Evolutionary conservation across 768 basidiomycete genomes (phyloP), one percentile per base, ranked within the genome.

Genomic region (Botryobasidium botryosum): DNA sequence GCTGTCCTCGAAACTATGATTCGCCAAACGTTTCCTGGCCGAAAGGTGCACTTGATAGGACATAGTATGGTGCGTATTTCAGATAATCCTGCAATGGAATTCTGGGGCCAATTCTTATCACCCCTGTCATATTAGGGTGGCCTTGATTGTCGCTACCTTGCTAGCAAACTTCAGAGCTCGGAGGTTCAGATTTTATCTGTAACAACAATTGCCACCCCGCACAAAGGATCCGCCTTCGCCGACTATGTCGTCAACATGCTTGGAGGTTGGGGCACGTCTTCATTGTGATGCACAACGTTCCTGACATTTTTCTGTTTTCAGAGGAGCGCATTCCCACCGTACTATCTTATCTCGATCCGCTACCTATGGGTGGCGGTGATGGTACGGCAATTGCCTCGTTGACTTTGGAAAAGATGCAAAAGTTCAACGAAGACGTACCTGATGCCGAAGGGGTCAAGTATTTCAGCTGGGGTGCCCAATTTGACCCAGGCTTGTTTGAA

Each of bases 131-230:
- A 29, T 26, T 26, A 76, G 90, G 92, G 92, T 21, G 94, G 94
- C 6, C 69, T 97, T 18, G 94, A 97, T 59, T 91, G 84, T 53
- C 74, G 94, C 37, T 77, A 75, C 54, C 77, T 96, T 53, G 77
- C 90, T 20, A 83, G 90, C 1, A 76, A 87, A 35, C 70, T 96
- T 41, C 75, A 74, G 29, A 61, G 76, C 21, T 77, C 77, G 38
- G 75, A 72, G 24, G 97, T 94, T 63, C 67, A 65, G 25, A 80
- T 94, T 25, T 70, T 83, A 40, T 87, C 80, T 20, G 69, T 96
- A 46, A 97, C 92, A 2, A 96, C 91, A 7, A 86, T 99, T 57
- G 82, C 88, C 21, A 84, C 88, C 0, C 94, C 94, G 1, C 94
- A 99, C 53, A 77, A 83, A 32, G 94, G 94, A 5, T 91, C 88